Conservation (phyloP, 495 filamentous ascomycete species). For the Aspergillus heteromorphus region DNA sequence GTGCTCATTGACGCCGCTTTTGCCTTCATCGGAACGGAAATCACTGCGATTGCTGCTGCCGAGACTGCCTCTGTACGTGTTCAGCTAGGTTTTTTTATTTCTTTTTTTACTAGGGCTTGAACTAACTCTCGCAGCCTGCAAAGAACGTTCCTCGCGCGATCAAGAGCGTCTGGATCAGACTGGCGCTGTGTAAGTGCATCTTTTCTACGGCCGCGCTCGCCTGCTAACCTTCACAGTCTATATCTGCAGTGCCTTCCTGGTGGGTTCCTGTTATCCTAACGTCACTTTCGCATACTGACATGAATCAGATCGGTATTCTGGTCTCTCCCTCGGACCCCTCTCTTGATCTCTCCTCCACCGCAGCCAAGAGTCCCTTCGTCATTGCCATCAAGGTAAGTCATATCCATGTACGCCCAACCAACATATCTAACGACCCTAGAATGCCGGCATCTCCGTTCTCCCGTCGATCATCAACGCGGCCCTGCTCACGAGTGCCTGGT, state of each 20-base stretch:
- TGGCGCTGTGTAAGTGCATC: background rate
- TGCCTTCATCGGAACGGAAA: constrained; percentile 11
- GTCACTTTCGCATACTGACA: background rate
- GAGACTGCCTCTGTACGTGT: background rate
- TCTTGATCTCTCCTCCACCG: background rate
- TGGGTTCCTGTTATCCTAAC: background rate
- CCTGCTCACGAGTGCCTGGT: constrained; percentile 65
- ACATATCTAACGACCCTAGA: constrained; percentile 4
- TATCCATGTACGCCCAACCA: background rate
- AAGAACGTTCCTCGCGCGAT: background rate
- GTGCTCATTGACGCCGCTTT: constrained; percentile 17
- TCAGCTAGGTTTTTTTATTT: background rate
- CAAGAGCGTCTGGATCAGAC: background rate
- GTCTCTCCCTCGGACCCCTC: background rate
- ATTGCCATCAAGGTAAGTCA: background rate
- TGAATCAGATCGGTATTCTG: background rate
- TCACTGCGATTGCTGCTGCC: background rate
- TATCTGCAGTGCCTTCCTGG: background rate
- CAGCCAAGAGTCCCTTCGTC: background rate
- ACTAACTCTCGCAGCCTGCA: background rate
- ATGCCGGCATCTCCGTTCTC: constrained; percentile 29
- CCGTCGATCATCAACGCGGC: constrained; percentile 64
- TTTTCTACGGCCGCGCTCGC: background rate
- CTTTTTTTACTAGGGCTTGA: background rate
- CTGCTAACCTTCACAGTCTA: background rate